Evolutionary conservation across 2,329 filamentous ascomycete genomes (phyloP), one percentile per base, ranked within the genome.

Genomic region (Botrytis cinerea): DNA sequence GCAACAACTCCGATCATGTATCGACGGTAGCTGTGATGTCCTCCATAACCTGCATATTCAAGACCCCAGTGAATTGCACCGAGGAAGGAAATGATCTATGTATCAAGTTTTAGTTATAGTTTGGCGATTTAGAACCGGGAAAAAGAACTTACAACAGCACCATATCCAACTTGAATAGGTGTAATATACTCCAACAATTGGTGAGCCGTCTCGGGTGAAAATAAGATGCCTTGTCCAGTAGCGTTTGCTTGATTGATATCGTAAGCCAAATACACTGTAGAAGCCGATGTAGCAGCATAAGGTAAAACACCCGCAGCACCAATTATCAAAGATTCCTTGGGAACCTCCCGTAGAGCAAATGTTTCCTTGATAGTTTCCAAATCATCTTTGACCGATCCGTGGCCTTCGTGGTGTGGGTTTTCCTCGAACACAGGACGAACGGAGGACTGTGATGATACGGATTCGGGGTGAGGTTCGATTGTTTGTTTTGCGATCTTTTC

Each of bases 51-150:
- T 69, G 92, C 92, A 82, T 91, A 97, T 83, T 97, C 94, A 28
- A 97, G 86, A 73, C 95, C 95, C 95, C 89, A 98, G 83, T 98
- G 95, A 79, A 97, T 91, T 48, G 95, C 95, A 62, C 95, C 95
- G 1, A 98, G 88, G 86, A 97, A 98, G 43, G 94, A 97, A 78
- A 97, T 92, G 79, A 97, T 96, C 90, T 92, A 63, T 28, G 1
- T 5, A 59, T 51, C 40, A 59, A 10, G 64, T 77, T 22, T 77
- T 22, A 76, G 73, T 54, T 70, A 61, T 25, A 32, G 48, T 64
- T 18, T 71, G 25, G 18, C n/a, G 38, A 54, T 35, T 59, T 28
- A 10, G 43, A 4, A 28, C 40, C 32, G 57, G 20, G n/a, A 12
- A 28, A 38, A 46, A 51, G 48, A 45, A 86, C 89, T 82, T 85